Evolutionary conservation across 805 yeast genomes (phyloP), one percentile per base, ranked within the genome.

Genomic region (Wickerhamiella alocasiicola): DNA sequence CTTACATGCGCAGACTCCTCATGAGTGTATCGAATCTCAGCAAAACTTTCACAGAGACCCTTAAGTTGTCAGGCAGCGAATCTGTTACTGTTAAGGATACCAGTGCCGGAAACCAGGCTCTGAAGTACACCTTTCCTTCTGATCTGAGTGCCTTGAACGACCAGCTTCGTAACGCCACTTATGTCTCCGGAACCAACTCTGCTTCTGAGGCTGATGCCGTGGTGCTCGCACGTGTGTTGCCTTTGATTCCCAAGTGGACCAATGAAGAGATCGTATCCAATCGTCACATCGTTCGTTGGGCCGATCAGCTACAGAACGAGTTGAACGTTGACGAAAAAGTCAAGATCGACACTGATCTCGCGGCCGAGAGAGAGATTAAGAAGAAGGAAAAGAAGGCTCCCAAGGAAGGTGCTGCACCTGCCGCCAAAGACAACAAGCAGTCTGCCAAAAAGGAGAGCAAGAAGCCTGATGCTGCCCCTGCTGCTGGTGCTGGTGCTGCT

Each of bases 281-380:
- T 59, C 81, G 96, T 71, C 96, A 88, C 62, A 68, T 88, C 44
- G 63, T 84, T 46, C 80, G 98, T 71, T 91, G 97, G 97, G 73
- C 75, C 18, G 96, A 87, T 54, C 72, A 82, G 51, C 63, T 91
- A 45, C 97, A 91, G 65, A 73, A 77, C 55, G 68, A 68, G 12
- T 72, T 78, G 25, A 68, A 73, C 39, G 70, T 63, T 44, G 68
- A 60, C n/a, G 71, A 72, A 38, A 67, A 74, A 52, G 56, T 81
- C 47, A 56, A 49, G 33, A 59, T 87, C 36, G 75, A 83, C 55
- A 63, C 65, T 49, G 72, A 75, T 50, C 64, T 75, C 32, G 11
- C 36, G 6, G 39, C 39, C n/a, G 76, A 68, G 47, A 77, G 81
- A 53, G 93, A 82, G 64, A 59, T 78, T 48, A 76, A 78, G 59